phyloP scores from a whole-genome alignment of 129 eudicot genomes.

The Silybum marianum region DNA sequence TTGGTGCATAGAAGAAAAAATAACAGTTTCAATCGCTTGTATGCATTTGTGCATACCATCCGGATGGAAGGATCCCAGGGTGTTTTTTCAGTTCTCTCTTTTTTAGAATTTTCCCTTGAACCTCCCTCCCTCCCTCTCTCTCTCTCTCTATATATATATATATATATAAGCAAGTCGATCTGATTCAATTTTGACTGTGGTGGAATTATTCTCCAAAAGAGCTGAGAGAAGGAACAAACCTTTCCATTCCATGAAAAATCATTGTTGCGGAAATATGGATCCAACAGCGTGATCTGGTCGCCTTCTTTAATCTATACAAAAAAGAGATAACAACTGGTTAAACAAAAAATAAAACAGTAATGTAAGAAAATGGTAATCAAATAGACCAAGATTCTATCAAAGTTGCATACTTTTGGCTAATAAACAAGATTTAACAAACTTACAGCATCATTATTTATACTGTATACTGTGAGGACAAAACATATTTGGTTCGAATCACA shows the following conservation, averaged over 20 bases:
- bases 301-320: slow-evolving; percentile 76
- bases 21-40: too few relatives aligned
- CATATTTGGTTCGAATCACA: slow-evolving; percentile 78
- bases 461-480: slow-evolving; percentile 76
- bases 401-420: slow-evolving; percentile 9
- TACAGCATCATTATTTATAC: slow-evolving; percentile 60
- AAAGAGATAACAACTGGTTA: not conserved
- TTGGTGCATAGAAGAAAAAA: too few relatives aligned
- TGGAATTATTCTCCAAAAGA: not conserved
- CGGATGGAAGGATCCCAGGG: too few relatives aligned
- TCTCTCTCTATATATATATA: too few relatives aligned
- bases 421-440: slow-evolving; percentile 23
- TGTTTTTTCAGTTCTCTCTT: too few relatives aligned
- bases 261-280: slow-evolving; percentile 59
- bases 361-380: not conserved
- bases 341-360: not conserved
- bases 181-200: not conserved
- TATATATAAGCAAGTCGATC: not conserved
- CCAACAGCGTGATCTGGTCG: slow-evolving; percentile 75
- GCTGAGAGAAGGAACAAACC: slow-evolving; percentile 37
- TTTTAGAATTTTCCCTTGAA: too few relatives aligned
- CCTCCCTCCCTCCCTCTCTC: too few relatives aligned
- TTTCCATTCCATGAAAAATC: slow-evolving; percentile 83
- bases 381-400: not conserved
- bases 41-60: too few relatives aligned